These are phyloP conservation scores for Tephrocybe sp. DNA, from an alignment of 768 basidiomycete species.

Conservation along the genomic window DNA sequence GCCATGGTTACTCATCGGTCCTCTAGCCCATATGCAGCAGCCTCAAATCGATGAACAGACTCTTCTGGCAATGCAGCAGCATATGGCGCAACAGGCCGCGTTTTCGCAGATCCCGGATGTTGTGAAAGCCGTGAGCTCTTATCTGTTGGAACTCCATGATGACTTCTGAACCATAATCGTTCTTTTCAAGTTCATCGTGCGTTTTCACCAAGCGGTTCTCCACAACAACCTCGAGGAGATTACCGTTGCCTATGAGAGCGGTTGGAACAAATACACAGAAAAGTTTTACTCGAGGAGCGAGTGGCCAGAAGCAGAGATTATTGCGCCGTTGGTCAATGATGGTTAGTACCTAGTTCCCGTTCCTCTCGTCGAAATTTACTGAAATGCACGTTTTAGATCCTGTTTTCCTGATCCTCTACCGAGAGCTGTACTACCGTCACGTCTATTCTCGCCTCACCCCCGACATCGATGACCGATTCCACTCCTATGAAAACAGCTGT, in stretches of 20 bases:
- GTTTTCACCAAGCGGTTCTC: slow-evolving; percentile 90
- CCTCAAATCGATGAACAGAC: slow-evolving; percentile 72
- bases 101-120: slow-evolving; percentile 84
- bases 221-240: slow-evolving; percentile 91
- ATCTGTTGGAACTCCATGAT: slow-evolving; percentile 3
- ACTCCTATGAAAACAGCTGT: slow-evolving; percentile 97
- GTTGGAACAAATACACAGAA: slow-evolving; percentile 96
- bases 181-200: slow-evolving; percentile 76
- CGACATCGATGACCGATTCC: slow-evolving; percentile 96
- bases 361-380: neutral
- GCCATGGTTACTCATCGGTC: slow-evolving; percentile 16
- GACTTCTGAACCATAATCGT: slow-evolving; percentile 1
- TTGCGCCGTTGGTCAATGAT: slow-evolving; percentile 92
- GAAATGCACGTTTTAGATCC: slow-evolving; percentile 52
- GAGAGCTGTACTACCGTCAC: slow-evolving; percentile 93
- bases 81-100: slow-evolving; percentile 80
- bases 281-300: slow-evolving; percentile 93
- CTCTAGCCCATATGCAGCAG: slow-evolving; percentile 45
- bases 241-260: slow-evolving; percentile 91
- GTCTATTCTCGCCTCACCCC: slow-evolving; percentile 95
- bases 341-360: slow-evolving; percentile 42
- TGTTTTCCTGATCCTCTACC: slow-evolving; percentile 95
- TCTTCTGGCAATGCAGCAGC: slow-evolving; percentile 72
- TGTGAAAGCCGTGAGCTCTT: slow-evolving; percentile 72
- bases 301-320: slow-evolving; percentile 97